Conservation (phyloP, 31 red algal genomes). For the Porphyra umbilicalis region DNA sequence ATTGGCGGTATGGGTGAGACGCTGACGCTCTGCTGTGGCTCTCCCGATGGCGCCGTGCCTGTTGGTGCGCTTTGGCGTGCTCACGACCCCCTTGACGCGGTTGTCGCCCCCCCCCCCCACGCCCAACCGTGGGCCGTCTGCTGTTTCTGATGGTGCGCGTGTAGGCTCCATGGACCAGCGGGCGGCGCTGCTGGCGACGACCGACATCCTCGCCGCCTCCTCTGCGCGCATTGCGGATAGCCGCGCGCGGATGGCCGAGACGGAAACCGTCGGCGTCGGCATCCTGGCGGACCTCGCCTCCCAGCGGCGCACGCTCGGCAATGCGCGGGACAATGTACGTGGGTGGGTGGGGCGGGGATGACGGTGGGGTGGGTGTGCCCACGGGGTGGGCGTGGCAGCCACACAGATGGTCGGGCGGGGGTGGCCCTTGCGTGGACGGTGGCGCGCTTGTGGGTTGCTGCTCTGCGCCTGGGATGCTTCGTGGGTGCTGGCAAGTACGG, state of each 20-base stretch:
- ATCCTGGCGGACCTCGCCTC: conserved; percentile 59
- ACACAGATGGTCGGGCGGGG: background rate
- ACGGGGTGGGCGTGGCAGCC: background rate
- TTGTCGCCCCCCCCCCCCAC: no score
- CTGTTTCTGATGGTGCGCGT: background rate
- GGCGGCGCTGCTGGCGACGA: background rate
- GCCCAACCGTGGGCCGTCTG: no score
- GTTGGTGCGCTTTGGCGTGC: no score
- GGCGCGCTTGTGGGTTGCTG: background rate
- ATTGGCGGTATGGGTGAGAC: no score
- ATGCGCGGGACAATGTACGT: conserved; percentile 21
- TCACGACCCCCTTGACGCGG: no score
- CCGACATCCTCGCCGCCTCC: background rate
- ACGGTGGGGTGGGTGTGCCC: background rate
- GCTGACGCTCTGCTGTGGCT: no score
- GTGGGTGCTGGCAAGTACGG: no score
- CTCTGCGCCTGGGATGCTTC: background rate
- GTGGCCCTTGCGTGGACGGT: no score
- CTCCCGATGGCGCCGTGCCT: no score
- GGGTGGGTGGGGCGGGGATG: background rate
- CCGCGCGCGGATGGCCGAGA: conserved; percentile 21
- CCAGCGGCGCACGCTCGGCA: conserved; percentile 43
- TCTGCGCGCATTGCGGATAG: conserved; percentile 9
- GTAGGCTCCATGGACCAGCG: background rate
- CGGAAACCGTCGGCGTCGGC: conserved; percentile 41